A percentile compares a stretch with the other conserved stretches of the same genome.
phyloP scores from a whole-genome alignment of 768 basidiomycete genomes.

The Mycena epipterygia region DNA sequence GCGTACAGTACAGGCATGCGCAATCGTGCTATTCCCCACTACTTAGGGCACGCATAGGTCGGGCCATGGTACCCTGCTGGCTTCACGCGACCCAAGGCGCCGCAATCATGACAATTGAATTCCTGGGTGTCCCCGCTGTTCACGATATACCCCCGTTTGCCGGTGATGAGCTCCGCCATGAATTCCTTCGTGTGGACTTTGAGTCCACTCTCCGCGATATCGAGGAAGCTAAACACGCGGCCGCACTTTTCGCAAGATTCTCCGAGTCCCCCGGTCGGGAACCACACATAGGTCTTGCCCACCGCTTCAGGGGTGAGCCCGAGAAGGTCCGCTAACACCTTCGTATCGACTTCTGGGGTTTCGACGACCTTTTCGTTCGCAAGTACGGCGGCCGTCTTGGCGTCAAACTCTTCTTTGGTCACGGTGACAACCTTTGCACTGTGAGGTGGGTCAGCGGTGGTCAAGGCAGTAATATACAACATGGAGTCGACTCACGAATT shows the following conservation, averaged over 20 bases:
- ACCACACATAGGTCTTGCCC: background rate
- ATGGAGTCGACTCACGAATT: no score
- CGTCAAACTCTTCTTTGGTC: conserved; percentile 4
- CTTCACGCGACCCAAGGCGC: no score
- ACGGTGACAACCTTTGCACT: conserved; percentile 14
- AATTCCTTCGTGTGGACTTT: conserved; percentile 10
- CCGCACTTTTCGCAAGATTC: background rate
- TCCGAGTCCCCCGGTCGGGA: background rate
- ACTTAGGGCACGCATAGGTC: no score
- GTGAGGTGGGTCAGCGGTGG: no score
- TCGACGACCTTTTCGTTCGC: background rate
- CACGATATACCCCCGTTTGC: conserved; percentile 6
- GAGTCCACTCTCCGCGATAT: conserved; percentile 15
- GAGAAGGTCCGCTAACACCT: background rate
- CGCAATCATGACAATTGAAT: conserved; percentile 12
- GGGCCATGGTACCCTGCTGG: no score
- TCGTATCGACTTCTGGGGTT: conserved; percentile 1
- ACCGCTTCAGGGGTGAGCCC: background rate
- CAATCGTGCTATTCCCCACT: no score
- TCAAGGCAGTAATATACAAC: no score
- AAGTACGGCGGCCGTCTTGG: background rate
- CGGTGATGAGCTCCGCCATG: background rate
- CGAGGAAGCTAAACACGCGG: conserved; percentile 15
- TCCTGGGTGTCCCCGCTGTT: background rate
- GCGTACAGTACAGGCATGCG: no score